Evolutionary conservation across 345 rosid genomes (phyloP).

Genomic region (Euclidium syriacum): DNA sequence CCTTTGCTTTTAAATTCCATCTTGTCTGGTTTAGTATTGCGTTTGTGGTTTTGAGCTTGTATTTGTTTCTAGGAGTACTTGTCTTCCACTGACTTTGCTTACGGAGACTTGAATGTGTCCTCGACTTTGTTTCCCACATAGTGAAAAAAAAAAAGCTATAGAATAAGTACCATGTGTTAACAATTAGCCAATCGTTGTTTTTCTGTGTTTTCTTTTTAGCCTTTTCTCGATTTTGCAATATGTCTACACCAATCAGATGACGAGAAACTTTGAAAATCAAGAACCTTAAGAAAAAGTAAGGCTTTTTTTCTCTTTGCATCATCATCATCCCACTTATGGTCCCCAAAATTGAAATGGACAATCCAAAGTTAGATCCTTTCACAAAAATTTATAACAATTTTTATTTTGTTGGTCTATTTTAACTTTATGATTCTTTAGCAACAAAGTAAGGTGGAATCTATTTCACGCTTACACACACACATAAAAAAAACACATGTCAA

Average conservation of each 20-base stretch:
- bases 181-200: slow-evolving; percentile 17
- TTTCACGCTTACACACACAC: slow-evolving; percentile 26
- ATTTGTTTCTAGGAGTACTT: too few species aligned
- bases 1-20: too few species aligned
- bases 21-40: too few species aligned
- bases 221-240: too few species aligned
- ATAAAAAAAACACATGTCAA: slow-evolving; percentile 23
- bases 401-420: slow-evolving; percentile 15
- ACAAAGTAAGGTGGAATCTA: slow-evolving; percentile 35
- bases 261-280: slow-evolving; percentile 24
- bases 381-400: too few species aligned
- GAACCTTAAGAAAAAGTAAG: slow-evolving; percentile 16
- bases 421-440: slow-evolving; percentile 25
- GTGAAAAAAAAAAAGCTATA: too few species aligned
- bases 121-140: too few species aligned
- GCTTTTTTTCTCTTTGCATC: slow-evolving; percentile 22
- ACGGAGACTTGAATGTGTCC: too few species aligned
- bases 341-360: slow-evolving; percentile 21
- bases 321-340: slow-evolving; percentile 31
- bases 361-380: slow-evolving; percentile 29
- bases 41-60: too few species aligned
- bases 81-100: too few species aligned
- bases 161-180: too few species aligned
- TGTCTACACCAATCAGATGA: slow-evolving; percentile 24
- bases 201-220: neutral